Evolutionary conservation across 805 yeast species (phyloP).

Genomic region (Sugiyamaella boreocaroliniensis): DNA sequence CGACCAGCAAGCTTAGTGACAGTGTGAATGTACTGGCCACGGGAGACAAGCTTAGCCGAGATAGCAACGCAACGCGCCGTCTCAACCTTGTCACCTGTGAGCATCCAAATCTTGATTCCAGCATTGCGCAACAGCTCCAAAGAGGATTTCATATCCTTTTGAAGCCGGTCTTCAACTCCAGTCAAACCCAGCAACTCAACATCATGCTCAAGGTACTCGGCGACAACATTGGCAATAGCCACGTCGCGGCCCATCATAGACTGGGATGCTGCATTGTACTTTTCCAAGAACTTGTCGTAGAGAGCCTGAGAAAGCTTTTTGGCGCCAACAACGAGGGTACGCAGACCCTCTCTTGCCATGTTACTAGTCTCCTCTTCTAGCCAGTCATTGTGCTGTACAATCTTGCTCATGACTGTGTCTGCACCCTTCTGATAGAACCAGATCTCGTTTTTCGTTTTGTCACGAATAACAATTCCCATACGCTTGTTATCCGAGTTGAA

Average conservation of each 20-base stretch:
- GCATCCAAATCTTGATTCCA: conserved; percentile 97
- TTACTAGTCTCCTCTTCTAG: conserved; percentile 94
- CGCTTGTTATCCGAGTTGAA: conserved; percentile 93
- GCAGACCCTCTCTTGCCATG: conserved; percentile 96
- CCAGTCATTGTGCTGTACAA: conserved; percentile 90
- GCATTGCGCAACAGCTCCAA: conserved; percentile 91
- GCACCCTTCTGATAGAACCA: conserved; percentile 96
- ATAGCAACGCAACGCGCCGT: conserved; percentile 97
- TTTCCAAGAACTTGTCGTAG: conserved; percentile 57
- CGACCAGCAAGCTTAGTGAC: conserved; percentile 57
- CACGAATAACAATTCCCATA: conserved; percentile 84
- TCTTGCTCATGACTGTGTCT: conserved; percentile 81
- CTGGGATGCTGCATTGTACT: conserved; percentile 65
- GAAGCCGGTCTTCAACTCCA: conserved; percentile 95
- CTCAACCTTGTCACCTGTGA: conserved; percentile 98
- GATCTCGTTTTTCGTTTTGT: conserved; percentile 53
- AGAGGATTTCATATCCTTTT: conserved; percentile 83
- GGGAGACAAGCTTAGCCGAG: conserved; percentile 84
- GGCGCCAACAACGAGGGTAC: conserved; percentile 92
- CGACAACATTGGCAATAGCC: conserved; percentile 60
- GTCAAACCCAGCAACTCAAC: conserved; percentile 85
- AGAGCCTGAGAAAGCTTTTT: conserved; percentile 51
- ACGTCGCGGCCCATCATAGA: conserved; percentile 76
- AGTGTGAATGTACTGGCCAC: conserved; percentile 91
- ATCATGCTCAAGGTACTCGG: conserved; percentile 68